Evolutionary conservation across 768 basidiomycete genomes (phyloP).

Genomic region (Tulasnella calospora): DNA sequence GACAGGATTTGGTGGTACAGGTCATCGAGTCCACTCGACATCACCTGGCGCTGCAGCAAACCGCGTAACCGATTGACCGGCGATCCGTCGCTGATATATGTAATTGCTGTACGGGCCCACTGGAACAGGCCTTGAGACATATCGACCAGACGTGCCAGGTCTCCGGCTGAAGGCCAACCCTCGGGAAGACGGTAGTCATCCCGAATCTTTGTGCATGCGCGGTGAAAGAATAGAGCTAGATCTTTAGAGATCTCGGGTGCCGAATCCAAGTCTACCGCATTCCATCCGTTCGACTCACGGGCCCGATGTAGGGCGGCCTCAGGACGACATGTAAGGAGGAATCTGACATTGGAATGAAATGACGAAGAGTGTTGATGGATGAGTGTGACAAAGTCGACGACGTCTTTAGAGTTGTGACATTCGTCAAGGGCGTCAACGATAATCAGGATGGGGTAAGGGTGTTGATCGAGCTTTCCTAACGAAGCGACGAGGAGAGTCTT

Average conservation of each 20-base stretch:
- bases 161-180: background rate
- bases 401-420: background rate
- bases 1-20: background rate
- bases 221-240: background rate
- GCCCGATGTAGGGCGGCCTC: background rate
- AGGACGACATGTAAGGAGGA: background rate
- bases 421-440: background rate
- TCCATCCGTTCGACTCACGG: background rate
- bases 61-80: background rate
- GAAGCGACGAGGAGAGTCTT: background rate
- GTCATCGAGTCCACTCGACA: background rate
- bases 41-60: background rate
- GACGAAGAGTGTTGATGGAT: background rate
- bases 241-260: background rate
- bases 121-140: background rate
- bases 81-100: background rate
- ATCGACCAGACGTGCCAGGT: background rate
- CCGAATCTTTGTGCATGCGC: background rate
- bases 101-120: too few species aligned
- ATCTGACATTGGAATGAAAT: background rate
- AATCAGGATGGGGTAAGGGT: background rate
- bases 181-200: background rate
- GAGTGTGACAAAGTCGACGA: background rate
- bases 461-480: background rate
- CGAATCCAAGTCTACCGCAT: background rate